Evolutionary conservation across 225 moss, liverwort and hornwort species (phyloP), one percentile per base, ranked within the genome.

Genomic region (Physcomitrium patens): DNA sequence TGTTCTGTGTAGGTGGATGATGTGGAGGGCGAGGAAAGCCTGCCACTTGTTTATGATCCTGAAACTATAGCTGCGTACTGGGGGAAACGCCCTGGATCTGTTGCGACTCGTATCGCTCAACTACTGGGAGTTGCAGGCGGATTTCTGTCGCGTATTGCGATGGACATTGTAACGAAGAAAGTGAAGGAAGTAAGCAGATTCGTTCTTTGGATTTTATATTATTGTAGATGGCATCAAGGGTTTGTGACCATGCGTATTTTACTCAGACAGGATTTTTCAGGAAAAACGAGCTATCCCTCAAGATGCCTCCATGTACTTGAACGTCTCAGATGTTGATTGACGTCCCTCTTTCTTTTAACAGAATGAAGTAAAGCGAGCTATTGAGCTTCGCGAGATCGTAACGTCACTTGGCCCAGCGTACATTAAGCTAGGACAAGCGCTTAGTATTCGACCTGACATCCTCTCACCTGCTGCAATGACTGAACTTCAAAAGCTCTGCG

Each of bases 361-460:
- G 99, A 95, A 99, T 62, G 99, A 99, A 84, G 99, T 99, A 54
- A 92, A 88, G 79, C 82, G 99, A 53, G 99, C 99, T 60, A 99
- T 99, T 76, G 95, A 99, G 72, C 79, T 99, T 48, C 87, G 99
- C 37, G 99, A 99, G 42, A 99, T 99, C 50, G 99, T 99, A 49
- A 99, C 99, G 10, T 99, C 99, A 37, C 84, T 99, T 49, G 99
- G 99, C 76, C 99, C 99, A 7, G 99, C 99, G n/a, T 99, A 99
- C 79, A 99, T 99, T 52, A 99, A 99, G 82, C 99, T 99, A 19
- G 99, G 99, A 59, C 99, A 99, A 86, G 99, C 99, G 24, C 89
- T 99, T 49, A 95, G 95, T 67, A 99, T 99, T 60, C 87, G 99
- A 44, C 99, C 99, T 27, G 99, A 99, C 77, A 84, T 99, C 78